Evolutionary conservation across 176 grass and related monocot species (phyloP).

Genomic region (Pontederia crassipes): DNA sequence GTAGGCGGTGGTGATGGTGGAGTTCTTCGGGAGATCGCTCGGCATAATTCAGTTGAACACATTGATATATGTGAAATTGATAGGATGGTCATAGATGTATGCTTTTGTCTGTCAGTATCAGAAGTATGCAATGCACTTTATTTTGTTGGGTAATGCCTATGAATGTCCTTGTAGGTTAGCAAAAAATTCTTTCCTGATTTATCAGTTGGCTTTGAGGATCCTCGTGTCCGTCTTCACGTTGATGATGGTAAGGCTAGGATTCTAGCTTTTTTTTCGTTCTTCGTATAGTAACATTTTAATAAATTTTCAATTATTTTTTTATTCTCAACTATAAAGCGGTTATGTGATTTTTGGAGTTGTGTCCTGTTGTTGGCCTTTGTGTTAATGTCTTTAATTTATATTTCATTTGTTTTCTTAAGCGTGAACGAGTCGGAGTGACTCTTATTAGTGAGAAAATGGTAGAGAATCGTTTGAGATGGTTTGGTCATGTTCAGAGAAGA

Average conservation of each 20-base stretch:
- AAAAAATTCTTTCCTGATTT: constrained; percentile 93
- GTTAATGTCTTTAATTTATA: constrained; percentile 14
- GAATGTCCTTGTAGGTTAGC: constrained; percentile 48
- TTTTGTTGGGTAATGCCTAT: constrained; percentile 18
- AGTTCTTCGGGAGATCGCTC: constrained; percentile 79
- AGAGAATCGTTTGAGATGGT: no score
- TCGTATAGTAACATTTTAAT: background rate
- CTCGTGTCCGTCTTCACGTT: constrained; percentile 76
- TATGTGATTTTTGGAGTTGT: background rate
- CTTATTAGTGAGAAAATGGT: no score
- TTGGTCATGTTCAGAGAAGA: no score
- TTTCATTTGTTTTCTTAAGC: constrained; percentile 27
- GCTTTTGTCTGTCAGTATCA: background rate
- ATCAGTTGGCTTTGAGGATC: constrained; percentile 83
- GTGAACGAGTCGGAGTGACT: no score
- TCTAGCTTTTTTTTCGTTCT: constrained; percentile 3
- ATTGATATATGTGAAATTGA: constrained; percentile 99
- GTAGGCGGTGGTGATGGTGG: constrained; percentile 98
- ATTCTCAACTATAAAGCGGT: no score
- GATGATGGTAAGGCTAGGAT: constrained; percentile 64
- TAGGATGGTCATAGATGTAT: constrained; percentile 90
- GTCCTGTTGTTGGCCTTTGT: constrained; percentile 3
- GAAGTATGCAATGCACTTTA: background rate
- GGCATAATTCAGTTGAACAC: constrained; percentile 77
- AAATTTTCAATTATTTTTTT: no score